Conservation (phyloP, 2,329 filamentous ascomycete genomes). For the Davidsoniella neocaledoniae region DNA sequence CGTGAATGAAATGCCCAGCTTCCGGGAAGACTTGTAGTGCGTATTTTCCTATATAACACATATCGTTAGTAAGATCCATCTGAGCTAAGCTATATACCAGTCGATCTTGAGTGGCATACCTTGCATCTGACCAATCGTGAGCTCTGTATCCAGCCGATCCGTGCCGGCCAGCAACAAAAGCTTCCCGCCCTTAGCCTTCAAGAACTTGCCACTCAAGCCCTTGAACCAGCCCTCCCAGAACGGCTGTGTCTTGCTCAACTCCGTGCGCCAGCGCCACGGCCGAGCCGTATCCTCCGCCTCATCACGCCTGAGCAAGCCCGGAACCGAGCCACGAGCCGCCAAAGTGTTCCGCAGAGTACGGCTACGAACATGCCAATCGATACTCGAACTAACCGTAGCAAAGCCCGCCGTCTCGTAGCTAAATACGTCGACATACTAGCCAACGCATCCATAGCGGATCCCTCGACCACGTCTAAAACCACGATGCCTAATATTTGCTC, state of each 20-base stretch:
- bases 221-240: constrained; percentile 94
- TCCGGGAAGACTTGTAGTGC: constrained; percentile 88
- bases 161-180: constrained; percentile 73
- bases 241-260: constrained; percentile 64
- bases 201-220: constrained; percentile 75
- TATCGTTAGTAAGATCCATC: background rate
- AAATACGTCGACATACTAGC: constrained; percentile 90
- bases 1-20: constrained; percentile 91
- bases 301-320: constrained; percentile 49
- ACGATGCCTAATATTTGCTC: constrained; percentile 62
- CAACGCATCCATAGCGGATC: constrained; percentile 85
- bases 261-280: constrained; percentile 71
- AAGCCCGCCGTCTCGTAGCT: constrained; percentile 62
- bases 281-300: constrained; percentile 19
- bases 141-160: constrained; percentile 73
- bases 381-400: constrained; percentile 56
- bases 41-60: constrained; percentile 53
- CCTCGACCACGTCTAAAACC: constrained; percentile 89
- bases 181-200: constrained; percentile 67
- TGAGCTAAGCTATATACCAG: too few species aligned
- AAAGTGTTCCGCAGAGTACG: constrained; percentile 69
- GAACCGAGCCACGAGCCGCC: constrained; percentile 78
- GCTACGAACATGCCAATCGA: constrained; percentile 87
- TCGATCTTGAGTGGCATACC: constrained; percentile 30
- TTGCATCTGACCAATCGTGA: constrained; percentile 96